Evolutionary conservation across 106 monocot species (phyloP), one percentile per base, ranked within the genome.

Genomic region (Acorus calamus): DNA sequence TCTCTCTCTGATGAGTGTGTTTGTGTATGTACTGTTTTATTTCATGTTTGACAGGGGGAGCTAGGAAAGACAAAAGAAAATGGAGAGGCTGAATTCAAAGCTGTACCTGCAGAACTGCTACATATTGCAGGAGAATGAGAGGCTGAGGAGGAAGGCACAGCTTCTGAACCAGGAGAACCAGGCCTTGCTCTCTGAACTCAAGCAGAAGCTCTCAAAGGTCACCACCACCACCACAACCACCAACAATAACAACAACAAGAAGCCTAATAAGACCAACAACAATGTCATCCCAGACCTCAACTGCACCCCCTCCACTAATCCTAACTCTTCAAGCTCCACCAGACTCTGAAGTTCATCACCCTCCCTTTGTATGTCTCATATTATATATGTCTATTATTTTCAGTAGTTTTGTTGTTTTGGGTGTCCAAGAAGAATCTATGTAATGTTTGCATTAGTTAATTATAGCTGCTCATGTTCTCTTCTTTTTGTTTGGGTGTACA

Each of bases 151-250:
- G 64, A 65, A 64, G 46, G 72, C 64, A 3, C 58, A 50, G 47
- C 64, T 72, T 9, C 72, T 72, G 56, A 64, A 72, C 64, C 55
- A 64, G 72, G 72, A 72, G 72, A 72, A 72, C 64, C 55, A 72
- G 57, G 64, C 11, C 41, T 56, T 72, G 4, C 57, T 72, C 11
- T 64, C 72, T 56, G 72, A 72, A 47, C 72, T 72, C 3, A 65
- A 55, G 50, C 62, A 72, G 47, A 62, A 56, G 64, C 72, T 72
- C 11, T 56, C 64, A 11, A 64, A 56, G 56, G 56, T 64, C 6
- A 64, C 46, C 64, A 53, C 42, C 10, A 3, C 48, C 50, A 55
- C 63, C 9, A 42, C 9, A 42, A 6, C 64, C 55, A 64, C 6
- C 61, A 7, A 12, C 50, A 42, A 50, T 6, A 28, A 28, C 28